These are phyloP conservation scores for Cytospora leucostoma DNA, from an alignment of 2,329 filamentous ascomycete species.

Conservation along the genomic window DNA sequence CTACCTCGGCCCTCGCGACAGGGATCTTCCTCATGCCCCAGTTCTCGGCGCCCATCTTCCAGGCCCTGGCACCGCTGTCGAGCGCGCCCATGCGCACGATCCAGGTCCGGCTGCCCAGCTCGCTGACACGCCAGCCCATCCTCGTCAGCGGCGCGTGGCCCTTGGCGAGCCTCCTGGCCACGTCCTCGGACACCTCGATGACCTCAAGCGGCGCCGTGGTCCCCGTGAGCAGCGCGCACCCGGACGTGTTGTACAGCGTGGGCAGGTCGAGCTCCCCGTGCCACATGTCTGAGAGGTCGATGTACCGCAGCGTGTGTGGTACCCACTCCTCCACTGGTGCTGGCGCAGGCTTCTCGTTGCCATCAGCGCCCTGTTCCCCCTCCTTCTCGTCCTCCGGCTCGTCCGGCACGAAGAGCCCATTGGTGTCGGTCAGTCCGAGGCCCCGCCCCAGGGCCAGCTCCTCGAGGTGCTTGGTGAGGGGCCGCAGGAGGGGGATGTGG, in stretches of 20 bases:
- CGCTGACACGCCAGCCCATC: constrained; percentile 70
- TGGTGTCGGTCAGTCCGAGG: constrained; percentile 65
- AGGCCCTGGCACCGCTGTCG: constrained; percentile 61
- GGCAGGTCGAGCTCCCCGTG: constrained; percentile 62
- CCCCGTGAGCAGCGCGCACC: constrained; percentile 58
- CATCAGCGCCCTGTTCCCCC: constrained; percentile 12
- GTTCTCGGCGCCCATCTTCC: constrained; percentile 83
- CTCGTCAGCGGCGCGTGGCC: constrained; percentile 60
- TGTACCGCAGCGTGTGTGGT: constrained; percentile 67
- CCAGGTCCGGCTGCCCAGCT: constrained; percentile 67
- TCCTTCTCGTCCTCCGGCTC: constrained; percentile 31
- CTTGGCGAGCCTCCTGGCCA: constrained; percentile 65
- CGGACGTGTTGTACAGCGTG: constrained; percentile 50
- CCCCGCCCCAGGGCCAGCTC: constrained; percentile 74
- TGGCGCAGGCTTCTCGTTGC: constrained; percentile 28
- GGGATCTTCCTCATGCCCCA: constrained; percentile 92
- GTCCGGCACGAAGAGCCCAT: constrained; percentile 61
- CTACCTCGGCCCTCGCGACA: constrained; percentile 87
- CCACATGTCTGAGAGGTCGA: constrained; percentile 74
- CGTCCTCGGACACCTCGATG: constrained; percentile 71
- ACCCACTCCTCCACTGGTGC: constrained; percentile 44
- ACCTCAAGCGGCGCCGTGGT: constrained; percentile 71
- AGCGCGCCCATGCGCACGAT: constrained; percentile 59
- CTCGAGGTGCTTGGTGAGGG: constrained; percentile 71
- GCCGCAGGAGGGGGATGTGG: constrained; percentile 65